Conservation (phyloP, 768 basidiomycete genomes). For the Mrakia hoshinonis region DNA sequence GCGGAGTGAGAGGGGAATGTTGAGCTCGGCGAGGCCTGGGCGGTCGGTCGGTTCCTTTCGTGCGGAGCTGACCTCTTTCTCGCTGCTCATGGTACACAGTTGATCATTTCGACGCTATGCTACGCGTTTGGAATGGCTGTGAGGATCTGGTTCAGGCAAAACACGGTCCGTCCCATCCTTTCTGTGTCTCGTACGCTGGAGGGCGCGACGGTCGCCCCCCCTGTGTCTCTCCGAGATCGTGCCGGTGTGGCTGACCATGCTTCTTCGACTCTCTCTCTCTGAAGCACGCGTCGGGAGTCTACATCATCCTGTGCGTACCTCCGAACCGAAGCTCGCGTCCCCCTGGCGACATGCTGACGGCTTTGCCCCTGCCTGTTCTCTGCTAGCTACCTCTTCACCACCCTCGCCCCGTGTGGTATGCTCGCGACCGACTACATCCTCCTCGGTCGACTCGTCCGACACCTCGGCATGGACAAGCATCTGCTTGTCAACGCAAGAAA, state of each 20-base stretch:
- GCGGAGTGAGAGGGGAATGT: no score
- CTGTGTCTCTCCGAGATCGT: background rate
- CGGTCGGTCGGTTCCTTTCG: no score
- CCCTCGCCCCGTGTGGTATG: constrained; percentile 14
- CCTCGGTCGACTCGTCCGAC: constrained; percentile 22
- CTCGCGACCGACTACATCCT: constrained; percentile 25
- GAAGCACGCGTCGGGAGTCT: constrained; percentile 1
- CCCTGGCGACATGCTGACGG: background rate
- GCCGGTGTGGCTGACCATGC: background rate
- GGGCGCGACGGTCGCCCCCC: background rate
- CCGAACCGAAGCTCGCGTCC: background rate
- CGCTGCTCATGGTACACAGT: background rate
- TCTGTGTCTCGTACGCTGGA: background rate
- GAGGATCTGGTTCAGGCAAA: constrained; percentile 4
- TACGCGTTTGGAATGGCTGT: constrained; percentile 19
- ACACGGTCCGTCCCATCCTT: constrained; percentile 7
- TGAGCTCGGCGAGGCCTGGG: no score
- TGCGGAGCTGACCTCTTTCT: background rate
- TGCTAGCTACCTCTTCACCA: constrained; percentile 12
- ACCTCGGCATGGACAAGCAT: constrained; percentile 27
- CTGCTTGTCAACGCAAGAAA: constrained; percentile 15
- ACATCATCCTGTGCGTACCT: constrained; percentile 19
- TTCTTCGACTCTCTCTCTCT: background rate
- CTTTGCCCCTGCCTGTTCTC: background rate
- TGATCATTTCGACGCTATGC: constrained; percentile 21